Base-by-base conservation (phyloP, 208 protist genomes). In the Leishmania martiniquensis region DNA sequence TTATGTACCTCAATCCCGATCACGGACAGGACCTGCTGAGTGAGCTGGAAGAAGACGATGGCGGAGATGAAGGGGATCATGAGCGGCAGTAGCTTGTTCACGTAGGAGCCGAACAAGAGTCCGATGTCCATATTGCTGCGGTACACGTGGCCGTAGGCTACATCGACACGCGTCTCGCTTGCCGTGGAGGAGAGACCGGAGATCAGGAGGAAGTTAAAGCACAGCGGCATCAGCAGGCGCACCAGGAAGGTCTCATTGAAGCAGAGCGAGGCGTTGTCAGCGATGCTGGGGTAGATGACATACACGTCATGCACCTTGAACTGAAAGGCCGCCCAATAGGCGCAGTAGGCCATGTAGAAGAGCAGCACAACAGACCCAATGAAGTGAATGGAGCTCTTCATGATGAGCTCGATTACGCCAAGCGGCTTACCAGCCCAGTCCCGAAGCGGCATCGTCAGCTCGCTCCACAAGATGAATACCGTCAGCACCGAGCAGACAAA, bases 221-320 rank as follows among this genome's bases (percentile, higher is more conserved):
- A 97, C 72, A 98, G 80, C 42, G 95, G 95, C 91, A 98, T 97
- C 71, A 98, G 87, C 70, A 98, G 84, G 73, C 95, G 93, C 51
- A 93, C 80, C 34, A 98, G 80, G 81, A 98, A 98, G 6, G 85
- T 93, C 63, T 91, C 86, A 78, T 93, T 94, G 84, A 98, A 98
- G 84, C 94, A 97, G 39, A 98, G 75, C 32, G 92, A 96, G 55
- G 93, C 89, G 75, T 95, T 95, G 71, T 97, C 92, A 60, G 93
- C 91, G 67, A 97, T 95, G 76, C 87, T 81, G 13, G 95, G 93
- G 76, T 97, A 91, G n/a, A 97, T 86, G 37, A 95, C 86, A 78
- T 97, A 97, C 34, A 97, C 82, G 77, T 97, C 91, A 74, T 97
- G 97, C 34, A 98, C 84, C 82, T 96, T 96, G 52, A 98, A 90